Evolutionary conservation across 2,329 filamentous ascomycete species (phyloP).

Genomic region (Penicillium sp.): DNA sequence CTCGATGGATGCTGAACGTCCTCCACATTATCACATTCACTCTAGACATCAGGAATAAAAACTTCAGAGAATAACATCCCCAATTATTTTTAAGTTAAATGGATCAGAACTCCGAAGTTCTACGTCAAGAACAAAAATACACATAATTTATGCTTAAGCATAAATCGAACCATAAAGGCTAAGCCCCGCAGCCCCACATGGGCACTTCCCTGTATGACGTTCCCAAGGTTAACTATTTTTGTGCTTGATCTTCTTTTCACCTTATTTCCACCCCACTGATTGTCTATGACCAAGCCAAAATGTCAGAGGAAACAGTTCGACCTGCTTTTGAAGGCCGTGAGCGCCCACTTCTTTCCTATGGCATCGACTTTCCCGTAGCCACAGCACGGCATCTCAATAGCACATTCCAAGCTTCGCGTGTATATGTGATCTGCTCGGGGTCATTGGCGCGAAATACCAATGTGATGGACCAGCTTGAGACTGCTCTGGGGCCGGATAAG

Average conservation of each 20-base stretch:
- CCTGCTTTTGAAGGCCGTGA: constrained; percentile 39
- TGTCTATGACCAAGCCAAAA: background rate
- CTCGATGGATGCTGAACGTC: constrained; percentile 11
- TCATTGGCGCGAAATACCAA: constrained; percentile 52
- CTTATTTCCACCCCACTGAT: background rate
- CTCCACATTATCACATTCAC: no score
- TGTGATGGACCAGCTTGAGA: constrained; percentile 44
- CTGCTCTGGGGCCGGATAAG: constrained; percentile 41
- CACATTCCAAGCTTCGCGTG: constrained; percentile 47
- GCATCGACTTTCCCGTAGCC: constrained; percentile 48
- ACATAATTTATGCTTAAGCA: background rate
- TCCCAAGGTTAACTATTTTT: background rate
- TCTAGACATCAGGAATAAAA: no score
- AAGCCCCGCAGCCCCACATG: background rate
- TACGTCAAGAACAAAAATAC: background rate
- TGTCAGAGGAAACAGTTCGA: constrained; percentile 37
- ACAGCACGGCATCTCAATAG: constrained; percentile 47
- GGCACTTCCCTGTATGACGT: background rate
- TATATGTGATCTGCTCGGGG: constrained; percentile 55
- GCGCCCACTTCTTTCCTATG: constrained; percentile 49
- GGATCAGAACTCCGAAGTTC: background rate
- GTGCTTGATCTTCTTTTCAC: background rate
- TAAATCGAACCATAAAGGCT: background rate
- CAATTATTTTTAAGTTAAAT: background rate
- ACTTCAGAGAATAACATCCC: no score